Evolutionary conservation across 208 protist species (phyloP).

Genomic region (Porcisia hertigi): DNA sequence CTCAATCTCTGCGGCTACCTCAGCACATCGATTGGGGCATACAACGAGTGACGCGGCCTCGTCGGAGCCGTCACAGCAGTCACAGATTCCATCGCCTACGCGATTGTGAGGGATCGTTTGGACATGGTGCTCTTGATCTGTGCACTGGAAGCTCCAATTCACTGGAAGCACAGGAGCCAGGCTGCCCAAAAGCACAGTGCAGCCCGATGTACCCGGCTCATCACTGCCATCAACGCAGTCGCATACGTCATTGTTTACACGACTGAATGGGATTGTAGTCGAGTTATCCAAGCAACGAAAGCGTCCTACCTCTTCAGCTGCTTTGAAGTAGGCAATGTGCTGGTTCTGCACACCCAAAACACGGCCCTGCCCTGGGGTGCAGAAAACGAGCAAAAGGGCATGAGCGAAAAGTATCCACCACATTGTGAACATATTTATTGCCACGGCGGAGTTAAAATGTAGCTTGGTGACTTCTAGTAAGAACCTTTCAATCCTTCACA

Average conservation of each 20-base stretch:
- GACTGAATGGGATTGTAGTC: slow-evolving; percentile 44
- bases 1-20: slow-evolving; percentile 31
- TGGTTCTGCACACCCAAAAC: slow-evolving; percentile 34
- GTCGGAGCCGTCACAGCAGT: slow-evolving; percentile 95
- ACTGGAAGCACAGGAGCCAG: slow-evolving; percentile 7
- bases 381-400: background rate
- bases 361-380: background rate
- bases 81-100: slow-evolving; percentile 93
- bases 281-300: slow-evolving; percentile 60
- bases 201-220: slow-evolving; percentile 92
- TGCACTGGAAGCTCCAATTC: slow-evolving; percentile 80
- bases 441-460: background rate
- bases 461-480: background rate
- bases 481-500: background rate
- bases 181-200: slow-evolving; percentile 22
- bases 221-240: slow-evolving; percentile 95
- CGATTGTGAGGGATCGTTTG: slow-evolving; percentile 57
- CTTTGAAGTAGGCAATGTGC: slow-evolving; percentile 21
- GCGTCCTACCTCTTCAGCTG: slow-evolving; percentile 8
- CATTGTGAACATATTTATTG: background rate
- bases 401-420: background rate
- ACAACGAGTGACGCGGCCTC: slow-evolving; percentile 44
- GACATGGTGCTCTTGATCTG: slow-evolving; percentile 58
- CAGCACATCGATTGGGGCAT: slow-evolving; percentile 76
- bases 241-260: slow-evolving; percentile 96